Evolutionary conservation across 2,329 filamentous ascomycete species (phyloP).

Genomic region (Pyrenophora teres): DNA sequence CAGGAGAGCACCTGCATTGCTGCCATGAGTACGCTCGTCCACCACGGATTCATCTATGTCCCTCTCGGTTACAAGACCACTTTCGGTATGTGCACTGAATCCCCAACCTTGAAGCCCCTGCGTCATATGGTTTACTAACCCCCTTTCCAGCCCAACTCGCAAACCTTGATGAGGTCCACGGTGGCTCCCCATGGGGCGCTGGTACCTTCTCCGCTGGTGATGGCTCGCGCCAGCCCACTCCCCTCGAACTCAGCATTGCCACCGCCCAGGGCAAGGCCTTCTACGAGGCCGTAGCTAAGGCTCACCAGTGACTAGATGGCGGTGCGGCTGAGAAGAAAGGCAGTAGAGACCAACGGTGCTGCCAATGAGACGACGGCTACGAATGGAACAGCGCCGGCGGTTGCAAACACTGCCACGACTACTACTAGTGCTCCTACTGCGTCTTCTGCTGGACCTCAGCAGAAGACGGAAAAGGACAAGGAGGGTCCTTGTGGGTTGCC

Average conservation of each 20-base stretch:
- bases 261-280: constrained; percentile 83
- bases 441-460: constrained; percentile 26
- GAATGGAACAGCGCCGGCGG: constrained; percentile 26
- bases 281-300: constrained; percentile 75
- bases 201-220: constrained; percentile 83
- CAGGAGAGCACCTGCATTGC: constrained; percentile 87
- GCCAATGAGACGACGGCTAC: constrained; percentile 24
- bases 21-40: constrained; percentile 81
- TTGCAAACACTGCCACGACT: background rate
- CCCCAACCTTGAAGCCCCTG: too few species aligned
- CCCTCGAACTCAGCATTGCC: constrained; percentile 78
- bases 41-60: constrained; percentile 97
- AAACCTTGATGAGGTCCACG: constrained; percentile 78
- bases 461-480: constrained; percentile 51
- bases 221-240: constrained; percentile 79
- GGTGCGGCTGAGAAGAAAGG: constrained; percentile 12
- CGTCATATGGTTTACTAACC: background rate
- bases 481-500: constrained; percentile 80
- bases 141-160: constrained; percentile 57
- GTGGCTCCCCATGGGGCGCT: constrained; percentile 89
- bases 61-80: constrained; percentile 87
- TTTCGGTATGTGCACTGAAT: constrained; percentile 55
- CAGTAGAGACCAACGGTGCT: constrained; percentile 8
- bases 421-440: constrained; percentile 24
- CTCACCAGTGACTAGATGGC: constrained; percentile 78